phyloP scores from a whole-genome alignment of 352 stramenopile genomes.

The Globisporangium parvum region DNA sequence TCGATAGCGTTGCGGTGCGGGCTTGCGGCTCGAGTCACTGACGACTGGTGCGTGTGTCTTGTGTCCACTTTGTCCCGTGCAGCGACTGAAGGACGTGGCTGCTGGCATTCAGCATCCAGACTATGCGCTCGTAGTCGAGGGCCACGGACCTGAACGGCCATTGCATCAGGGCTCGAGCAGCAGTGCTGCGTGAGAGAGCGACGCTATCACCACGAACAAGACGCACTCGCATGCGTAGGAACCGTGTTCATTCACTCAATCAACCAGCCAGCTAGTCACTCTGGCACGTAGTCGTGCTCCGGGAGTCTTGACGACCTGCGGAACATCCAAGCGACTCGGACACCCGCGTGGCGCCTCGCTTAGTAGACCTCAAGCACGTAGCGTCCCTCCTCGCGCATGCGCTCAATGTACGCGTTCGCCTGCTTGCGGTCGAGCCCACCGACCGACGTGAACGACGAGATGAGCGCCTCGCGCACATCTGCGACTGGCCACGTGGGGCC shows the following conservation, averaged over 20 bases:
- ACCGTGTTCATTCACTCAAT: neutral
- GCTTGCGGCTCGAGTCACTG: neutral
- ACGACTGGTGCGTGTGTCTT: neutral
- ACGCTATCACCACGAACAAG: neutral
- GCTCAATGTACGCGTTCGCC: conserved; percentile 65
- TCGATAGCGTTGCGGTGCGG: neutral
- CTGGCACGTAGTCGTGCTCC: too few relatives aligned
- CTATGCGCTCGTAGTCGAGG: conserved; percentile 41
- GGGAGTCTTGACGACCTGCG: too few relatives aligned
- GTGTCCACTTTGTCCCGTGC: neutral
- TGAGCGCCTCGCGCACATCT: conserved; percentile 65
- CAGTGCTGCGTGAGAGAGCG: neutral
- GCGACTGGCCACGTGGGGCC: conserved; percentile 78
- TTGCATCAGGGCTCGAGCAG: conserved; percentile 19
- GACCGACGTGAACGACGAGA: conserved; percentile 45
- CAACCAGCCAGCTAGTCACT: too few relatives aligned
- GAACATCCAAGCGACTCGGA: too few relatives aligned
- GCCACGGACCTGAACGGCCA: conserved; percentile 37
- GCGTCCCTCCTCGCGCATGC: conserved; percentile 71
- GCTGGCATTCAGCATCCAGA: conserved; percentile 33
- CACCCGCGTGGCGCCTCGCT: conserved; percentile 10
- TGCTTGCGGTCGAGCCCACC: conserved; percentile 56
- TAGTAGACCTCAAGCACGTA: conserved; percentile 87
- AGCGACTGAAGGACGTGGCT: conserved; percentile 34
- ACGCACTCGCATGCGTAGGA: neutral